Base-by-base conservation (phyloP, 169 alveolate species). In the Hepatocystis sp. region DNA sequence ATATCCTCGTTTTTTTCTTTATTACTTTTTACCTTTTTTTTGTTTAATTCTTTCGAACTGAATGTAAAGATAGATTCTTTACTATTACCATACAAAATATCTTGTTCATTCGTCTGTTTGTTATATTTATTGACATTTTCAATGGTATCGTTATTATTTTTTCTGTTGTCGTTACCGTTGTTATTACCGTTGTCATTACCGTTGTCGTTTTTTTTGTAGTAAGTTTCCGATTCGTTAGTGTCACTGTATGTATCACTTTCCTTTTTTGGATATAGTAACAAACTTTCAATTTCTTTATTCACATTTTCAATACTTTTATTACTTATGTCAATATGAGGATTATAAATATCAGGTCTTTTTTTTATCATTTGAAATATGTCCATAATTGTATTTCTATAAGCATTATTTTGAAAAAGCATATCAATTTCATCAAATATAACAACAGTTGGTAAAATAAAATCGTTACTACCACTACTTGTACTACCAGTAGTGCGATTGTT, bases 381-480 rank as follows among this genome's bases (percentile, higher is more conserved):
- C 92, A 92, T 85, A 86, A 92, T 66, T 10, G 92, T 88, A 55
- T 91, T 89, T 49, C 95, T 81, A 51, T 84, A 67, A 13, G 93
- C 93, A 67, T 90, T 90, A 71, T 90, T 92, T 55, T 92, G 94
- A 36, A 89, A 81, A 4, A 92, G 90, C 88, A 68, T 84, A 42
- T 92, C 95, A 36, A 86, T 90, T 63, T 92, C 95, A 63, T 92
- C 95, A 46, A 92, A 92, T 5, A 92, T 93, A 23, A 92, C 89
- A 17, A 91, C 84, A 3, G 91, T 86, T 32, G 95, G 95, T 8
- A 71, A 19, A 10, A 85, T 81, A 25, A 68, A 27, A n/a, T 68
- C 67, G 42, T 56, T 52, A 11, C 36, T 34, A 28, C 34, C 32
- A n/a, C n/a, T n/a, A n/a, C n/a, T n/a, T n/a, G n/a, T n/a, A n/a